phyloP scores from a whole-genome alignment of 306 rosid species.

The Urtica urens region DNA sequence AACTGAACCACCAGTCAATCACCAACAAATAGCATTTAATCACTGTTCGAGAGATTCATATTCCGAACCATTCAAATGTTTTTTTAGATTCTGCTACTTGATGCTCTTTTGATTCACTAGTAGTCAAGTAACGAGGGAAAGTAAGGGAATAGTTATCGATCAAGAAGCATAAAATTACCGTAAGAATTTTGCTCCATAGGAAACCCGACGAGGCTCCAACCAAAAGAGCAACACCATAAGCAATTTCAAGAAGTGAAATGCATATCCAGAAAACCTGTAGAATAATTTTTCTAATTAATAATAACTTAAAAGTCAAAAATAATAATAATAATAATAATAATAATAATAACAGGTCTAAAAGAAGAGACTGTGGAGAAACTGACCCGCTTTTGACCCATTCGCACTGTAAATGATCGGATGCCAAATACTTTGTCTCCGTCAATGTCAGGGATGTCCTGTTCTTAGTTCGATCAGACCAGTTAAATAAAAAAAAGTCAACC shows the following conservation, averaged over 20 bases:
- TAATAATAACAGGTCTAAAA: constrained; percentile 8
- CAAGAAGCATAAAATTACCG: constrained; percentile 38
- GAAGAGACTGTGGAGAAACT: constrained; percentile 12
- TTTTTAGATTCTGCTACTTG: too few relatives aligned
- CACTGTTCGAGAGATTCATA: too few relatives aligned
- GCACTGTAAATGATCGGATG: constrained; percentile 78
- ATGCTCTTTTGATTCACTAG: too few relatives aligned
- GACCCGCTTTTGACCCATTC: constrained; percentile 78
- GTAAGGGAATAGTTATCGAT: not conserved
- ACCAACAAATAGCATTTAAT: too few relatives aligned
- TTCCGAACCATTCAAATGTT: too few relatives aligned
- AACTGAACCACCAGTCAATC: too few relatives aligned
- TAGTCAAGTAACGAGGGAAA: too few relatives aligned
- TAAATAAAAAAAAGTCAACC: not conserved
- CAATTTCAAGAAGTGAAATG: constrained; percentile 72
- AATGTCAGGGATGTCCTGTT: constrained; percentile 90
- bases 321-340: constrained; percentile 14
- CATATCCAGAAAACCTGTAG: constrained; percentile 90
- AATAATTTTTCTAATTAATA: constrained; percentile 10
- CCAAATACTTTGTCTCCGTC: constrained; percentile 85
- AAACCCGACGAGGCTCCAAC: constrained; percentile 65
- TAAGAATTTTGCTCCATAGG: constrained; percentile 61
- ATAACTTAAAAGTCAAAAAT: not conserved
- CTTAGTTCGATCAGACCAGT: constrained; percentile 10
- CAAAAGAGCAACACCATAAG: constrained; percentile 60